Conservation (phyloP, 176 grass and related monocot genomes). For the Leersia perrieri region DNA sequence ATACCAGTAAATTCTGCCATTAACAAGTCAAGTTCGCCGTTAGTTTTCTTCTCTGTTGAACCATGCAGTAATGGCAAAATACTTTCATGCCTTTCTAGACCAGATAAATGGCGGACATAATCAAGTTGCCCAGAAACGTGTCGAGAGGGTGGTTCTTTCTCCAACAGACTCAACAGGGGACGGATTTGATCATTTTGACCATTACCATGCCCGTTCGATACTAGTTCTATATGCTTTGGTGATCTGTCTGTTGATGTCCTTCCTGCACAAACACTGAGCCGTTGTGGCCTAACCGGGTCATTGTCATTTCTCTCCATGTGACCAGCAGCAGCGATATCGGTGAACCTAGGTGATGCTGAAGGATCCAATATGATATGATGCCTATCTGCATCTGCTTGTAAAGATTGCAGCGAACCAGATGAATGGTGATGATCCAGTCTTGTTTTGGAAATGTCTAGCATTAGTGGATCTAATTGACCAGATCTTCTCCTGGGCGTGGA, state of each 20-base stretch:
- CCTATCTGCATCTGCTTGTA: constrained; percentile 65
- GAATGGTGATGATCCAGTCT: constrained; percentile 60
- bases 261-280: constrained; percentile 61
- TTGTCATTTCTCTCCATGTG: constrained; percentile 56
- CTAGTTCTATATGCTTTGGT: constrained; percentile 74
- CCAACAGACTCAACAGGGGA: constrained; percentile 88
- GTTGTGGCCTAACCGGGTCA: constrained; percentile 57
- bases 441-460: constrained; percentile 45
- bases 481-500: constrained; percentile 67
- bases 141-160: constrained; percentile 93
- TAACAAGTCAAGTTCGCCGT: constrained; percentile 89
- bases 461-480: constrained; percentile 63
- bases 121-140: constrained; percentile 97
- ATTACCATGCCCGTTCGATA: constrained; percentile 57
- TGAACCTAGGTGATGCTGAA: constrained; percentile 58
- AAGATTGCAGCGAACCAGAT: constrained; percentile 51
- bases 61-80: constrained; percentile 93
- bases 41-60: constrained; percentile 78
- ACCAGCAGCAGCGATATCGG: constrained; percentile 44
- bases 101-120: constrained; percentile 77
- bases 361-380: constrained; percentile 52
- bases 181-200: constrained; percentile 78
- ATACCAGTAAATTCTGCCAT: constrained; percentile 89
- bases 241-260: constrained; percentile 83
- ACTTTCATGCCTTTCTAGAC: constrained; percentile 92